Conservation (phyloP, 371 early-diverging fungal genomes). For the Rhizopus arrhizus region DNA sequence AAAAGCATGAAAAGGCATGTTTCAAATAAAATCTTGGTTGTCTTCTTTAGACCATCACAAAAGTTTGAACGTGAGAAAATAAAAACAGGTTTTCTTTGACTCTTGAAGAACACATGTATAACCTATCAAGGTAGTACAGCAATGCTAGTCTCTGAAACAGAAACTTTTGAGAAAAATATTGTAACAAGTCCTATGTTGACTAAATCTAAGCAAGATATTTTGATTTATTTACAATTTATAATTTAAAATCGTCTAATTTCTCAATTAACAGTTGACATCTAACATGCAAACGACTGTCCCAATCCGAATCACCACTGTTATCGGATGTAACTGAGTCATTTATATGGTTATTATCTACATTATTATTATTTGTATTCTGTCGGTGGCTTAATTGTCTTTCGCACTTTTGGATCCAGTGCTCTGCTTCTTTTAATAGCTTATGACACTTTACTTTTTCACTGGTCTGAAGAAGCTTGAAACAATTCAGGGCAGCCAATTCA, state of each 20-base stretch:
- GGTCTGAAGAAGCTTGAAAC: constrained; percentile 16
- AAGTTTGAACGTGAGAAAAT: too few species aligned
- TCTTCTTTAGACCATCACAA: too few species aligned
- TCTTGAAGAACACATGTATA: too few species aligned
- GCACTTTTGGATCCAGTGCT: constrained; percentile 31
- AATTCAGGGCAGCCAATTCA: constrained; percentile 33
- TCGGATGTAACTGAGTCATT: constrained; percentile 19
- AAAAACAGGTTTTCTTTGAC: neutral
- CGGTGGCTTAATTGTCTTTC: constrained; percentile 20
- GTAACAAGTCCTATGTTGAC: too few species aligned
- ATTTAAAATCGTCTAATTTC: constrained; percentile 26
- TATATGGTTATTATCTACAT: neutral
- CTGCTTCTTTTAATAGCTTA: constrained; percentile 25
- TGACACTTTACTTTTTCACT: constrained; percentile 12
- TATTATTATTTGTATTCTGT: neutral
- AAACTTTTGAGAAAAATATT: too few species aligned
- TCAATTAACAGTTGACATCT: constrained; percentile 33
- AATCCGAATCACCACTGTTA: constrained; percentile 35
- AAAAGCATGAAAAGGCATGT: too few species aligned
- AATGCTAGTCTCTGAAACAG: too few species aligned
- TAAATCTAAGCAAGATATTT: too few species aligned
- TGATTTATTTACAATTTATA: constrained; percentile 6
- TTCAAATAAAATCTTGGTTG: too few species aligned
- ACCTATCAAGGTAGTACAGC: too few species aligned
- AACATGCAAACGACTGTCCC: constrained; percentile 40